Evolutionary conservation across 306 rosid species (phyloP), one percentile per base, ranked within the genome.

Genomic region (Vicia faba): DNA sequence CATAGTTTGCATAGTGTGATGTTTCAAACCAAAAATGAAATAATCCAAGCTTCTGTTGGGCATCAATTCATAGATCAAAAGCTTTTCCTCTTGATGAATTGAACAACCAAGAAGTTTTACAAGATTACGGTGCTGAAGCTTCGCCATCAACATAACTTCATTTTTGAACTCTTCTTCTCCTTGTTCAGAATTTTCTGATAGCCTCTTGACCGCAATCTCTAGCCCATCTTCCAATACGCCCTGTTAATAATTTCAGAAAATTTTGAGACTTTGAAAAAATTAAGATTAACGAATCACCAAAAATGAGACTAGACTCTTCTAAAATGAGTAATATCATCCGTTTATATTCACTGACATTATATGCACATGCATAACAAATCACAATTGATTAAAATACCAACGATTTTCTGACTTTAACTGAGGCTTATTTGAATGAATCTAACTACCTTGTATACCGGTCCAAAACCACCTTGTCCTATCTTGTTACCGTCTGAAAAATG

Each of bases 51-150:
- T 70, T 59, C 60, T 16, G 8, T 70, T 70, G 13, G 75, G 60
- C 75, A 70, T 59, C 48, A 58, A 45, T 33, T 70, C 67, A 13
- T 58, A 70, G 38, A 58, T 45, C 67, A 70, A 18, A 2, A 70
- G 0, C 49, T 59, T 70, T 46, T 70, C 67, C 9, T 70, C 36
- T 44, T 31, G 49, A 0, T 70, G 38, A 70, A 70, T 12, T 16
- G 66, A 57, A 18, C 59, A 70, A 15, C 66, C 66, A 16, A 58
- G 66, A 70, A 70, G 75, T 70, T 70, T 70, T 7, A 31, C 58
- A 57, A 70, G 74, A 43, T 44, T 70, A 3, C 74, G 66, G n/a
- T 70, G 58, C 6, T 70, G 74, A 69, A 69, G 74, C 18, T 14
- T 69, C 18, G 58, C 74, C 74, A 69, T 56, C 35, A 69, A 69